Conservation (phyloP, 164 flowering plant species). For the Platanus orientalis region DNA sequence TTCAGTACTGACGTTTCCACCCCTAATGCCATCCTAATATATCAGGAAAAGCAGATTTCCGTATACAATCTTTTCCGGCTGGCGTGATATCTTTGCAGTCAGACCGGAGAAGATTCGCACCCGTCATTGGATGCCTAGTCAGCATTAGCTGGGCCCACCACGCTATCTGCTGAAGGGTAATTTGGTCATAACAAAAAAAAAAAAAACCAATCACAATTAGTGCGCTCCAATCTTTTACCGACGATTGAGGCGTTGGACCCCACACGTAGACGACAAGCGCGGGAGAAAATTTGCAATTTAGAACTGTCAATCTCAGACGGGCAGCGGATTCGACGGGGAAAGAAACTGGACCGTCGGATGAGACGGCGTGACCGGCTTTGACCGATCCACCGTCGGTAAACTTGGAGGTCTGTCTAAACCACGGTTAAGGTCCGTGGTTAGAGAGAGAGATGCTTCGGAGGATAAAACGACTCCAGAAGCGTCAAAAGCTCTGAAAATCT, state of each 20-base stretch:
- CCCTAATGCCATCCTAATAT: no score
- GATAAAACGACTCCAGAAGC: conserved; percentile 11
- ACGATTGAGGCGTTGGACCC: conserved; percentile 16
- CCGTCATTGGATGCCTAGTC: no score
- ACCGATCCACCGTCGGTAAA: conserved; percentile 17
- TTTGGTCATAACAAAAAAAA: background rate
- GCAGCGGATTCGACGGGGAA: background rate
- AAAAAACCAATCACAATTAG: conserved; percentile 13
- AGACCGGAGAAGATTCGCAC: no score
- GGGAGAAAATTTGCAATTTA: conserved; percentile 13
- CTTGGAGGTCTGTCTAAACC: background rate
- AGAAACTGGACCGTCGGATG: conserved; percentile 7
- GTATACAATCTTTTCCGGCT: no score
- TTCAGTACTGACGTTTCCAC: no score
- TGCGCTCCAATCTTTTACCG: conserved; percentile 18
- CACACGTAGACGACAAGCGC: conserved; percentile 21
- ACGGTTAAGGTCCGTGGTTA: background rate
- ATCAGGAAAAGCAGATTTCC: no score
- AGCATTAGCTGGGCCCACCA: no score
- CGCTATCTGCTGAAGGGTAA: no score
- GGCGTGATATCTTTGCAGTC: no score
- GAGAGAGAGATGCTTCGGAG: conserved; percentile 10
- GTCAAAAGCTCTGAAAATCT: conserved; percentile 7
- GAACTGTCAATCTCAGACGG: conserved; percentile 25
- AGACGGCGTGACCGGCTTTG: conserved; percentile 1